A percentile compares a stretch with the other conserved stretches of the same genome.
These are phyloP conservation scores for Cercophora newfieldiana DNA, from an alignment of 495 filamentous ascomycete species.

Conservation along the genomic window DNA sequence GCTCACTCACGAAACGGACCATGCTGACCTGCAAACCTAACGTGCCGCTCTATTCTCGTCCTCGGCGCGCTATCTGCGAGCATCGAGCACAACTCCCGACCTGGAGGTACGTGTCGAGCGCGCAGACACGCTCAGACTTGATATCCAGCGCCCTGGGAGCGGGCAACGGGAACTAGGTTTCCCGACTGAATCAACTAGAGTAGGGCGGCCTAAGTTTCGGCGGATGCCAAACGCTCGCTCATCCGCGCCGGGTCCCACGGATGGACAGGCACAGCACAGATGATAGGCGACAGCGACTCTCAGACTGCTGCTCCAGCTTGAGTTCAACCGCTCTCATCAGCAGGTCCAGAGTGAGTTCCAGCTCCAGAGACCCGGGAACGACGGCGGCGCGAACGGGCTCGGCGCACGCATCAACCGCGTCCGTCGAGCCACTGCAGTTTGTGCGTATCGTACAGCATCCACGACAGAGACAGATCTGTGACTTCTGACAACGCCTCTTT, in stretches of 20 bases:
- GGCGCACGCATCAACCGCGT: background rate
- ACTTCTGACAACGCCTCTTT: no score
- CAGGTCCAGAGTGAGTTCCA: background rate
- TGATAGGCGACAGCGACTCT: background rate
- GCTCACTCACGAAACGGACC: background rate
- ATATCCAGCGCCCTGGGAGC: background rate
- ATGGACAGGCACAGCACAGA: background rate
- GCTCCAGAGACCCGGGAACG: background rate
- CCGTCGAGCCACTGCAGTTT: background rate
- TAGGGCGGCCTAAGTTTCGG: background rate
- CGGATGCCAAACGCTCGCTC: slow-evolving; percentile 1
- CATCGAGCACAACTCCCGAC: background rate
- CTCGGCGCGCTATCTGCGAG: background rate
- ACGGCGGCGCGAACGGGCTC: background rate
- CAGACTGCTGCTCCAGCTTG: background rate
- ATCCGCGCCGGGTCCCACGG: background rate
- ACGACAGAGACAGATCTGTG: no score
- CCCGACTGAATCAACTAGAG: slow-evolving; percentile 1
- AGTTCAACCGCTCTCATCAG: background rate
- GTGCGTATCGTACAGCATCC: no score
- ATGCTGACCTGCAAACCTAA: background rate
- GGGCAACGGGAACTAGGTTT: slow-evolving; percentile 8
- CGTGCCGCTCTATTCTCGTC: background rate
- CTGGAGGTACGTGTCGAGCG: background rate
- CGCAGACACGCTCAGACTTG: background rate